These are phyloP conservation scores for Boletus smithii DNA, from an alignment of 1,284 basidiomycete species.

Conservation along the genomic window DNA sequence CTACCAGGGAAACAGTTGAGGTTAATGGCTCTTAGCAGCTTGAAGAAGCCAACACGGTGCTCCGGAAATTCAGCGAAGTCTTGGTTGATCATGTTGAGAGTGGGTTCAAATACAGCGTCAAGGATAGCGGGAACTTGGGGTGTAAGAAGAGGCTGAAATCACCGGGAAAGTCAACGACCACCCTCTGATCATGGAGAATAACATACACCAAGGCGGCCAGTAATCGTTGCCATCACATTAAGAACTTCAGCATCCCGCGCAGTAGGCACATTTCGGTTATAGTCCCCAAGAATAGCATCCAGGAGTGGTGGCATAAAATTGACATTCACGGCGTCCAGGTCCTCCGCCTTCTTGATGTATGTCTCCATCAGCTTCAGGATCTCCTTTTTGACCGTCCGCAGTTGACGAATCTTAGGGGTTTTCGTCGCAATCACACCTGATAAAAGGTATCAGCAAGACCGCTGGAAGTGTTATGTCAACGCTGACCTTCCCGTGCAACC, in stretches of 20 bases:
- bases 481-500: conserved; percentile 79
- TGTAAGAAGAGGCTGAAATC: conserved; percentile 69
- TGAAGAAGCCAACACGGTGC: conserved; percentile 97
- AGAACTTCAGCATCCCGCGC: conserved; percentile 97
- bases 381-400: conserved; percentile 99
- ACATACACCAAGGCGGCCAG: conserved; percentile 78
- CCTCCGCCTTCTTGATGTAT: conserved; percentile 95
- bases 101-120: conserved; percentile 97
- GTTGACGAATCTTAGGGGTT: conserved; percentile 92
- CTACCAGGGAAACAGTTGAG: conserved; percentile 92
- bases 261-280: conserved; percentile 90
- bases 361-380: conserved; percentile 97
- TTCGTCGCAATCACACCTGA: conserved; percentile 90
- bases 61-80: conserved; percentile 98
- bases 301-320: conserved; percentile 95
- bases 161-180: conserved; percentile 11
- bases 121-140: conserved; percentile 96
- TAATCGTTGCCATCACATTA: conserved; percentile 98
- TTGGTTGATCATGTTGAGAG: conserved; percentile 98
- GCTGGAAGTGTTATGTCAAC: not conserved
- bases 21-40: conserved; percentile 91
- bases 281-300: conserved; percentile 96
- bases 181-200: not conserved
- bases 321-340: conserved; percentile 87
- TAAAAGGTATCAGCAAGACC: conserved; percentile 5